Conservation (phyloP, 2,329 filamentous ascomycete species). For the Aspergillus ruber region DNA sequence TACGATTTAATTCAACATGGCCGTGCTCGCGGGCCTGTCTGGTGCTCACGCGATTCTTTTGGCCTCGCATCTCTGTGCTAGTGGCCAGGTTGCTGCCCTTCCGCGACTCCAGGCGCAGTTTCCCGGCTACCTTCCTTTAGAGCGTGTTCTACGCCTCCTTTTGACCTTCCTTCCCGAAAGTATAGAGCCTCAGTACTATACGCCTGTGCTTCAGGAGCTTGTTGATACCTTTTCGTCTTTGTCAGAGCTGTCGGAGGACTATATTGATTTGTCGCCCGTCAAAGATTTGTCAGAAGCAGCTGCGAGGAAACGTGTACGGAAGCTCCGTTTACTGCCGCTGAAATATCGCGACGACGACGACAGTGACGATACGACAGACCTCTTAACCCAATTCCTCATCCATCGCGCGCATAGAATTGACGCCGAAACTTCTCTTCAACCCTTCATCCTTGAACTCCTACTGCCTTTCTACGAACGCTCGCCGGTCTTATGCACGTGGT, state of each 20-base stretch:
- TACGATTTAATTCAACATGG: conserved; percentile 24
- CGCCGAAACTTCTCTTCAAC: conserved; percentile 51
- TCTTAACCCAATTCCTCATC: conserved; percentile 52
- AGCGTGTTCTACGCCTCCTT: conserved; percentile 53
- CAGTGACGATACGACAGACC: conserved; percentile 38
- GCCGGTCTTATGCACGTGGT: conserved; percentile 51
- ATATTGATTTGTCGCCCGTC: conserved; percentile 44
- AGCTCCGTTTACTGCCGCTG: conserved; percentile 47
- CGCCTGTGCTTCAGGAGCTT: conserved; percentile 43
- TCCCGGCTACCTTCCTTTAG: conserved; percentile 43
- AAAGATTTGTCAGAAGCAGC: conserved; percentile 42
- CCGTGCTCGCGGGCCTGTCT: conserved; percentile 38
- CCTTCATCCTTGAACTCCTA: conserved; percentile 50
- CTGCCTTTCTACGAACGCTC: conserved; percentile 52
- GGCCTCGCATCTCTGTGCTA: conserved; percentile 50
- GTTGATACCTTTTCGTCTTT: conserved; percentile 24
- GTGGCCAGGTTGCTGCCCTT: conserved; percentile 48
- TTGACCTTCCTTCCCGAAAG: conserved; percentile 58
- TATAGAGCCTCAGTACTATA: conserved; percentile 46
- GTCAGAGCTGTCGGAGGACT: conserved; percentile 15
- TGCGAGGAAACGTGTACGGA: conserved; percentile 48
- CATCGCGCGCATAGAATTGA: conserved; percentile 57
- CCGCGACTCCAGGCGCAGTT: conserved; percentile 46
- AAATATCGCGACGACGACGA: conserved; percentile 39
- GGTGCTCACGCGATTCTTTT: conserved; percentile 53